Percentiles rank a stretch among this genome's conserved stretches.
Evolutionary conservation across 768 basidiomycete species (phyloP).

Genomic region (Xanthoconium stramineum): DNA sequence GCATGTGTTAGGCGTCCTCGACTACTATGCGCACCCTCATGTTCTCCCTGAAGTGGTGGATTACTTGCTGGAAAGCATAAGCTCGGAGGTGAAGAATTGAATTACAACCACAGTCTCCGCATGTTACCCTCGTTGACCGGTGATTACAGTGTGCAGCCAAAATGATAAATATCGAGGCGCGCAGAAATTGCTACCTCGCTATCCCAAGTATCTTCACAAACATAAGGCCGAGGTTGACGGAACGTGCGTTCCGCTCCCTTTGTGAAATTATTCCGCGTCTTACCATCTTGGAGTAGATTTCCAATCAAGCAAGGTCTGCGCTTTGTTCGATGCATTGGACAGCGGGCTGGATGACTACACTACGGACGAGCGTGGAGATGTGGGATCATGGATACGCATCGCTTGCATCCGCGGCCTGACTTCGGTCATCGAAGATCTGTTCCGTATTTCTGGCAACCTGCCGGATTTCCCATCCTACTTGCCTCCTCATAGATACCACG

Average conservation of each 20-base stretch:
- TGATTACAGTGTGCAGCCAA: conserved; percentile 31
- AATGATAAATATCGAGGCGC: conserved; percentile 52
- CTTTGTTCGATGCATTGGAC: conserved; percentile 56
- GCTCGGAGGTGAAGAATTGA: conserved; percentile 45
- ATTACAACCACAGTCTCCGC: conserved; percentile 19
- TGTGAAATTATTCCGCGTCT: conserved; percentile 9
- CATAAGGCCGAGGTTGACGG: conserved; percentile 39
- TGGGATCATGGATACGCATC: conserved; percentile 93
- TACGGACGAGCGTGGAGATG: conserved; percentile 91
- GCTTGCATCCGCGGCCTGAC: conserved; percentile 69
- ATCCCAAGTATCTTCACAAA: conserved; percentile 46
- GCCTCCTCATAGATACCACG: conserved; percentile 54
- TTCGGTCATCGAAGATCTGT: conserved; percentile 48
- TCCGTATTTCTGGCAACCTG: conserved; percentile 41
- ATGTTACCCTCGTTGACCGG: conserved; percentile 19
- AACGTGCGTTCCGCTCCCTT: conserved; percentile 39
- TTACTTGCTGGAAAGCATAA: conserved; percentile 60
- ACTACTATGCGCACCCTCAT: conserved; percentile 56
- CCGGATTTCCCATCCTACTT: conserved; percentile 56
- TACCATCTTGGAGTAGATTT: conserved; percentile 40
- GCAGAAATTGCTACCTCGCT: conserved; percentile 50
- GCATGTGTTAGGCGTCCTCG: conserved; percentile 61
- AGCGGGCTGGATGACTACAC: conserved; percentile 87
- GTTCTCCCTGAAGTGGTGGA: conserved; percentile 51
- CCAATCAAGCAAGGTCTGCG: conserved; percentile 40